Evolutionary conservation across 345 rosid genomes (phyloP).

Genomic region (Murraya paniculata): DNA sequence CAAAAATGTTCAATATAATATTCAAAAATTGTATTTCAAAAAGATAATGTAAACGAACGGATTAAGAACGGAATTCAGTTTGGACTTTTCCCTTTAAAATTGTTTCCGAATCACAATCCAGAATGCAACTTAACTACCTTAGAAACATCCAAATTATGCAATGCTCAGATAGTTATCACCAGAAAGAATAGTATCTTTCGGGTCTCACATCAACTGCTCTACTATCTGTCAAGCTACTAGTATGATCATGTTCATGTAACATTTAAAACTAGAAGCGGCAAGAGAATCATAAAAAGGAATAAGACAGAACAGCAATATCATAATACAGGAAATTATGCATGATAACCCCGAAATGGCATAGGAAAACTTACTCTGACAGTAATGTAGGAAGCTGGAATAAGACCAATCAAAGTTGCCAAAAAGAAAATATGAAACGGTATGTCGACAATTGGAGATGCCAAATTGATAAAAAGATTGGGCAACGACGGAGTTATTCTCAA

Average conservation of each 20-base stretch:
- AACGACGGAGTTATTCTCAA: conserved; percentile 90
- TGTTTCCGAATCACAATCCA: neutral
- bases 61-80: neutral
- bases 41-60: neutral
- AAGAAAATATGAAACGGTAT: conserved; percentile 96
- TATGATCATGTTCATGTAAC: neutral
- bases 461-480: conserved; percentile 94
- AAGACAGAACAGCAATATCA: neutral
- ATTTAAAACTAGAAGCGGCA: neutral
- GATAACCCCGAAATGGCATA: neutral
- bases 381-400: conserved; percentile 89
- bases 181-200: neutral
- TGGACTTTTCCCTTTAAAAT: neutral
- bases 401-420: conserved; percentile 81
- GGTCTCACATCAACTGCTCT: neutral
- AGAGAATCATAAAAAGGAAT: neutral
- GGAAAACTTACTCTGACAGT: conserved; percentile 74
- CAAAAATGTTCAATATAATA: neutral
- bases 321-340: neutral
- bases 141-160: neutral
- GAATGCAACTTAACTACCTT: neutral
- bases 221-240: neutral
- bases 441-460: conserved; percentile 97
- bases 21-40: neutral
- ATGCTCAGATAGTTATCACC: neutral